Percentiles rank a stretch among this genome's conserved stretches.
These are phyloP conservation scores for Trichoderma afroharzianum DNA, from an alignment of 2,329 filamentous ascomycete genomes.

Conservation along the genomic window DNA sequence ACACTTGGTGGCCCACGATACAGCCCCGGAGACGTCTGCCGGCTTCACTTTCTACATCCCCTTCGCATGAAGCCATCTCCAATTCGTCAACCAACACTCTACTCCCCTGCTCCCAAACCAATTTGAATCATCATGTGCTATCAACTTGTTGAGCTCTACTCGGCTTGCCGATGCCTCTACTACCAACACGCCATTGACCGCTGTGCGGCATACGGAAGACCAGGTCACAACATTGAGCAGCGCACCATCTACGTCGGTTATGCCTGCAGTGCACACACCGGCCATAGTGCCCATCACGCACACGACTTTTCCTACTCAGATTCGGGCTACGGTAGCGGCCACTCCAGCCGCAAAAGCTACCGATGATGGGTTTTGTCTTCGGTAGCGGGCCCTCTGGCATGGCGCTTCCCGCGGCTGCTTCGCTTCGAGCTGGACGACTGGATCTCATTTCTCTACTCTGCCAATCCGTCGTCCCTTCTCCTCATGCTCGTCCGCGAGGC, in stretches of 20 bases:
- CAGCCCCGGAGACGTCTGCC: neutral
- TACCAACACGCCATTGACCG: constrained; percentile 83
- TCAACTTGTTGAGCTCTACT: constrained; percentile 80
- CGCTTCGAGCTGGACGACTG: constrained; percentile 44
- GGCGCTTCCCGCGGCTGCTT: constrained; percentile 39
- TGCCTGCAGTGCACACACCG: constrained; percentile 51
- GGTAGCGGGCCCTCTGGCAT: constrained; percentile 42
- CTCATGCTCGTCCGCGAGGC: constrained; percentile 46
- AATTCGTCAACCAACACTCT: constrained; percentile 1
- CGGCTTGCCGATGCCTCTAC: constrained; percentile 83
- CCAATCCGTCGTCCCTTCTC: constrained; percentile 47
- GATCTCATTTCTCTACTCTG: constrained; percentile 47
- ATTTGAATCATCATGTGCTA: constrained; percentile 67
- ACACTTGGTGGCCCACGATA: constrained; percentile 13
- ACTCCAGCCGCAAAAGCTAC: constrained; percentile 44
- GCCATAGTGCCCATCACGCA: constrained; percentile 38
- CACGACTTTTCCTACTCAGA: constrained; percentile 47
- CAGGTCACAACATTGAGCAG: constrained; percentile 68
- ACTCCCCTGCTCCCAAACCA: neutral
- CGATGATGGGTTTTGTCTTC: constrained; percentile 55
- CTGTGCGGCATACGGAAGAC: constrained; percentile 70
- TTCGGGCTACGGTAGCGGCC: constrained; percentile 52
- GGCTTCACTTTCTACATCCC: neutral
- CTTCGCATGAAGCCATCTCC: neutral
- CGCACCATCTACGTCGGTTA: constrained; percentile 81